Evolutionary conservation across 371 early-diverging fungal genomes (phyloP).

Genomic region (Blastocladiella emersonii): DNA sequence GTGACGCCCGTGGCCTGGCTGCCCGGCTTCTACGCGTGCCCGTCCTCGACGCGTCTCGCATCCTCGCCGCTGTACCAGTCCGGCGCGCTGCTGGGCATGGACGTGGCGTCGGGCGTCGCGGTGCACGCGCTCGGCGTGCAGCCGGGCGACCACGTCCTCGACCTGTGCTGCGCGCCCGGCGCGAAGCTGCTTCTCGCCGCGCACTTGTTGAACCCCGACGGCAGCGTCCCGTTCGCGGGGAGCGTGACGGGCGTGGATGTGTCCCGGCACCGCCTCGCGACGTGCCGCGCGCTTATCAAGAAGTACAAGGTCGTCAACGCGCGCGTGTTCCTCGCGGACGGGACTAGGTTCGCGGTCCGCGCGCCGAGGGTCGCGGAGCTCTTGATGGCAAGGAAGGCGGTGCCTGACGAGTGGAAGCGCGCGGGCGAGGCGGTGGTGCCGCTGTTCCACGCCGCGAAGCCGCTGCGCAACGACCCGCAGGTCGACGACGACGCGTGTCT

Average conservation of each 20-base stretch:
- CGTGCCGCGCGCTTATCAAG: constrained; percentile 47
- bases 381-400: not conserved
- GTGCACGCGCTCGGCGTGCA: constrained; percentile 26
- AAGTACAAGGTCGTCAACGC: constrained; percentile 45
- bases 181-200: constrained; percentile 66
- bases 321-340: constrained; percentile 59
- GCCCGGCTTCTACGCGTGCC: not conserved
- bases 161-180: constrained; percentile 46
- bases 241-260: constrained; percentile 89
- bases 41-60: not conserved
- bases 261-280: constrained; percentile 51
- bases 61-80: not conserved
- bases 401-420: not conserved
- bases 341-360: constrained; percentile 54
- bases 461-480: constrained; percentile 46
- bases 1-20: not conserved
- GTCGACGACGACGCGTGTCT: constrained; percentile 17
- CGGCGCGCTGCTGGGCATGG: constrained; percentile 43
- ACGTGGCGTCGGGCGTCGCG: constrained; percentile 26
- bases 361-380: constrained; percentile 47
- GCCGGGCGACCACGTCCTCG: constrained; percentile 22
- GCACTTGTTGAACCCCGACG: constrained; percentile 42
- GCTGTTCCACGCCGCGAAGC: constrained; percentile 66
- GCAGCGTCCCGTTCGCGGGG: constrained; percentile 28
- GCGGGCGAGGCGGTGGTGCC: constrained; percentile 13